These are phyloP conservation scores for Linaria vulgaris DNA, from an alignment of 257 asterid species.

Conservation along the genomic window DNA sequence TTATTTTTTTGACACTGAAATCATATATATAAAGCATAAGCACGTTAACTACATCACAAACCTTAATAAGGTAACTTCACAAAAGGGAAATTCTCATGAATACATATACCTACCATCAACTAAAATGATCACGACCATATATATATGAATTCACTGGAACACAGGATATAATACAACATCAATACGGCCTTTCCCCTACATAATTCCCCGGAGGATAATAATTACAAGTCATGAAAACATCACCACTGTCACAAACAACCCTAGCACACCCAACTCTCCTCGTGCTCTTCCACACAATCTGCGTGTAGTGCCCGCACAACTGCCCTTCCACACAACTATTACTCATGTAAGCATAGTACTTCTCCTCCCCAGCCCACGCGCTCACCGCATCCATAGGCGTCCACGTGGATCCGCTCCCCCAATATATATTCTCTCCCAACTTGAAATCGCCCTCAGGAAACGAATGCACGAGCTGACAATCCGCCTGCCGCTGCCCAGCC, in stretches of 20 bases:
- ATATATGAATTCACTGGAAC: too few relatives aligned
- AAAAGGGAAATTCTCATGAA: too few relatives aligned
- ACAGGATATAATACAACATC: too few relatives aligned
- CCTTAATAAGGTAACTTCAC: too few relatives aligned
- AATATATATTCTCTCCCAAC: conserved; percentile 68
- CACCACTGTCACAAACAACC: conserved; percentile 63
- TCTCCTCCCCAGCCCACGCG: conserved; percentile 78
- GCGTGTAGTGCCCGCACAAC: conserved; percentile 78
- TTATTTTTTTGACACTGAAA: too few relatives aligned
- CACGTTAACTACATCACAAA: too few relatives aligned
- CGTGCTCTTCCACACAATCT: conserved; percentile 71
- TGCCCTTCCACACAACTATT: conserved; percentile 57
- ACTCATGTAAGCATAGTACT: conserved; percentile 40
- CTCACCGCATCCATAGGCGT: conserved; percentile 58
- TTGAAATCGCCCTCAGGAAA: conserved; percentile 59
- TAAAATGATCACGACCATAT: background rate
- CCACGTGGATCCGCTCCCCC: conserved; percentile 79
- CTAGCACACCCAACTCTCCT: conserved; percentile 61
- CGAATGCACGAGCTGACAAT: conserved; percentile 54
- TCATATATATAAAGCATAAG: too few relatives aligned
- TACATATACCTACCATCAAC: too few relatives aligned
- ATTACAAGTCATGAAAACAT: conserved; percentile 78
- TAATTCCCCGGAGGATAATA: conserved; percentile 76
- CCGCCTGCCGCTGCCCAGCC: conserved; percentile 57
- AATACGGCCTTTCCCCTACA: conserved; percentile 62